A percentile compares a stretch with the other conserved stretches of the same genome.
Conservation (phyloP, 2,329 filamentous ascomycete genomes). For the Trichoderma endophyticum region DNA sequence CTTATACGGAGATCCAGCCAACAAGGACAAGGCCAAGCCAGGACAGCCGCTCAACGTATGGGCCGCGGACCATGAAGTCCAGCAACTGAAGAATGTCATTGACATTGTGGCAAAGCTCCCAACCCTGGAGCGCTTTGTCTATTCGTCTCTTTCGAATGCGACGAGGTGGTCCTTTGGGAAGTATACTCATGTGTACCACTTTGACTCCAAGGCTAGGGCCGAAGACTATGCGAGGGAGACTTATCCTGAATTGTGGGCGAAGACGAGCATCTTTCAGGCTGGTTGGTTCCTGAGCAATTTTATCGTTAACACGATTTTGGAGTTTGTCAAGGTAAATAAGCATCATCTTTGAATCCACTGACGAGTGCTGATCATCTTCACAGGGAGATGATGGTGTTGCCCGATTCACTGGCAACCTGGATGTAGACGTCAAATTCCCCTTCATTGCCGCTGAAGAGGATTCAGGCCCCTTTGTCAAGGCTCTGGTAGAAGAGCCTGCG, state of each 20-base stretch:
- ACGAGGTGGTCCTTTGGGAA: slow-evolving; percentile 24
- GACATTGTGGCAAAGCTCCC: slow-evolving; percentile 34
- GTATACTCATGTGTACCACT: background rate
- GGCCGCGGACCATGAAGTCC: slow-evolving; percentile 28
- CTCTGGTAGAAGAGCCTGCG: slow-evolving; percentile 23
- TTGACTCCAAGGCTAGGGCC: slow-evolving; percentile 5
- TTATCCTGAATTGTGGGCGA: background rate
- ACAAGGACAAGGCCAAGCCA: slow-evolving; percentile 9
- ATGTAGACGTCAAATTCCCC: slow-evolving; percentile 23
- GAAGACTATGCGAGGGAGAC: background rate
- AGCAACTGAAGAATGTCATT: slow-evolving; percentile 36
- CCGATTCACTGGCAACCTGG: slow-evolving; percentile 21
- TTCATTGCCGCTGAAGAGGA: slow-evolving; percentile 28
- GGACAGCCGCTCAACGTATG: slow-evolving; percentile 21
- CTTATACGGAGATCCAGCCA: background rate
- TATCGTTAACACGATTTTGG: background rate
- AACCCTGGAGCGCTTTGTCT: slow-evolving; percentile 37
- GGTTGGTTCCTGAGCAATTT: slow-evolving; percentile 1
- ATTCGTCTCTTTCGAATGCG: slow-evolving; percentile 37
- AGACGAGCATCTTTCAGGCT: background rate
- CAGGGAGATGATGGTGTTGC: slow-evolving; percentile 20
- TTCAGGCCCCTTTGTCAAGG: slow-evolving; percentile 24
- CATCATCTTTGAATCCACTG: background rate
- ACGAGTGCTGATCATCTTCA: background rate
- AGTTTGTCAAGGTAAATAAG: background rate